Evolutionary conservation across 345 rosid species (phyloP).

Genomic region (Garcia nutans): DNA sequence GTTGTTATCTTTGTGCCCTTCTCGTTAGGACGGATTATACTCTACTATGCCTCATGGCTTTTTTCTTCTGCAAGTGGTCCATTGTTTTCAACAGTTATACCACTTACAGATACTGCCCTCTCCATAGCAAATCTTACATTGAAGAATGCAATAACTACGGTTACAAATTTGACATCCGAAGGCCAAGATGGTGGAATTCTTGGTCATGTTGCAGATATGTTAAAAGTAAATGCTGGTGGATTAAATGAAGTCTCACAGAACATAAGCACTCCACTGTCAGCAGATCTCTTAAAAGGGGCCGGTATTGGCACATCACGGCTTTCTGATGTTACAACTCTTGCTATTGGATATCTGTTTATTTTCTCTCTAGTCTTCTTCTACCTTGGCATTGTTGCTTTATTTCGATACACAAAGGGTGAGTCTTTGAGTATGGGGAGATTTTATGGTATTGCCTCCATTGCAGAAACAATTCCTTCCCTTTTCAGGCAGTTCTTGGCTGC

Average conservation of each 20-base stretch:
- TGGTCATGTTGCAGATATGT: slow-evolving; percentile 58
- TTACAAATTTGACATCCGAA: slow-evolving; percentile 72
- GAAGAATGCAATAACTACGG: slow-evolving; percentile 70
- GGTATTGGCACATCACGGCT: slow-evolving; percentile 67
- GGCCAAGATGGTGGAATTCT: slow-evolving; percentile 55
- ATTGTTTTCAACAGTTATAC: slow-evolving; percentile 57
- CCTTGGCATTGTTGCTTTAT: slow-evolving; percentile 72
- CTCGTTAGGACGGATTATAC: slow-evolving; percentile 75
- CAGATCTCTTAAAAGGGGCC: slow-evolving; percentile 64
- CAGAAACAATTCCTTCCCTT: slow-evolving; percentile 84
- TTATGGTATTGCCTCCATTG: slow-evolving; percentile 80
- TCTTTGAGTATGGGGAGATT: slow-evolving; percentile 80
- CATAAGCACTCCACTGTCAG: slow-evolving; percentile 49
- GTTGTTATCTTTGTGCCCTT: slow-evolving; percentile 92
- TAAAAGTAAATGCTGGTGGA: slow-evolving; percentile 66
- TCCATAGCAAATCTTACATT: slow-evolving; percentile 69
- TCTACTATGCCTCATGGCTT: slow-evolving; percentile 72
- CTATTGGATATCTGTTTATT: slow-evolving; percentile 84
- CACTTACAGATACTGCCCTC: slow-evolving; percentile 64
- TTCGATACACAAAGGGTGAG: slow-evolving; percentile 95
- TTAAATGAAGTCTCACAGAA: slow-evolving; percentile 52
- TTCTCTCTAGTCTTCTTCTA: slow-evolving; percentile 71
- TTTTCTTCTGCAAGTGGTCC: slow-evolving; percentile 82
- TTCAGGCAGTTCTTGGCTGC: slow-evolving; percentile 93
- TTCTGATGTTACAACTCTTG: slow-evolving; percentile 93